Evolutionary conservation across 2,329 filamentous ascomycete genomes (phyloP).

Genomic region (Diplodia intermedia): DNA sequence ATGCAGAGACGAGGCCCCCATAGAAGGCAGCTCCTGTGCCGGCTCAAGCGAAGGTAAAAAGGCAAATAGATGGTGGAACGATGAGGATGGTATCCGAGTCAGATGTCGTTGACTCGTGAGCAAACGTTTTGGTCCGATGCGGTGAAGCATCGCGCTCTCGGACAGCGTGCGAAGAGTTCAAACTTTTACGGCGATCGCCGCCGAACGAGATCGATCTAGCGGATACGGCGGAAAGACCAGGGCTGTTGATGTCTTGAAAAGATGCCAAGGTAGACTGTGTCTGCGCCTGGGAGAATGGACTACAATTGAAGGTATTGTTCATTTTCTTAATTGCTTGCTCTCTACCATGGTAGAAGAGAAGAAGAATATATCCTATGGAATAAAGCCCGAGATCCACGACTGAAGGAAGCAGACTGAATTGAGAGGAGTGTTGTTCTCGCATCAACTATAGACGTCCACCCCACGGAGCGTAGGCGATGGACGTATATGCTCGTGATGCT

Average conservation of each 20-base stretch:
- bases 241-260: background rate
- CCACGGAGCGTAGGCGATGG: conserved; percentile 32
- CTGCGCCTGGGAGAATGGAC: background rate
- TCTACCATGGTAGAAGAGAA: background rate
- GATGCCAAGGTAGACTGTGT: background rate
- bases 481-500: conserved; percentile 38
- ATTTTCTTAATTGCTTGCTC: background rate
- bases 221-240: background rate
- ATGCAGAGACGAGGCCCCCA: background rate
- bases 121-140: background rate
- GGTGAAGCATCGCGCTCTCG: background rate
- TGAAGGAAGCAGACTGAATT: conserved; percentile 34
- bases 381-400: conserved; percentile 32
- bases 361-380: conserved; percentile 33
- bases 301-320: background rate
- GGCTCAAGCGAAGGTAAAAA: background rate
- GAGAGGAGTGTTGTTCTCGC: conserved; percentile 34
- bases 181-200: conserved; percentile 3
- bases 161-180: background rate
- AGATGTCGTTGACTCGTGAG: background rate
- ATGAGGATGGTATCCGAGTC: background rate
- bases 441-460: conserved; percentile 38
- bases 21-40: background rate
- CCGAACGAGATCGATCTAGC: background rate
- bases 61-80: background rate